Conservation (phyloP, 31 red algal genomes). For the Porphyra umbilicalis region DNA sequence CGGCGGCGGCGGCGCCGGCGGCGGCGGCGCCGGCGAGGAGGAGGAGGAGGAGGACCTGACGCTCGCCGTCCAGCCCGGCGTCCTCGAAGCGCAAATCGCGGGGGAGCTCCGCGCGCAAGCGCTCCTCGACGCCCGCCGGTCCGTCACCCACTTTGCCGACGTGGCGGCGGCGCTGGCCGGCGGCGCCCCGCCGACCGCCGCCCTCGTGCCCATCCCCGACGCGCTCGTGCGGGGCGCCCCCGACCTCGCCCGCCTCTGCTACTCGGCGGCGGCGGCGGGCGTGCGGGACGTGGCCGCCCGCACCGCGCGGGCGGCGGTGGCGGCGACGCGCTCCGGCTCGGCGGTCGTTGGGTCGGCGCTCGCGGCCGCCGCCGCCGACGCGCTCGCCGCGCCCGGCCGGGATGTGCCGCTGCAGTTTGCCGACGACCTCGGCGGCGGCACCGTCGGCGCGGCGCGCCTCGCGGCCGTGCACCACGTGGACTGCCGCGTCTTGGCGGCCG, state of each 20-base stretch:
- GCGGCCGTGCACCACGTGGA: constrained; percentile 67
- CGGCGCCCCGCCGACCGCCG: constrained; percentile 35
- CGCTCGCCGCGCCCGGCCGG: constrained; percentile 43
- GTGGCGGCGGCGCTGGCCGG: constrained; percentile 42
- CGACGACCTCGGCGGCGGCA: constrained; percentile 50
- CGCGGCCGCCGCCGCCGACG: constrained; percentile 53
- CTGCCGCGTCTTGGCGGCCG: constrained; percentile 46
- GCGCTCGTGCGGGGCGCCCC: constrained; percentile 27
- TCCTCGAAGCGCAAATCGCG: constrained; percentile 37
- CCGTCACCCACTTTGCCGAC: constrained; percentile 39
- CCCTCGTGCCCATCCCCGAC: constrained; percentile 52
- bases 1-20: background rate
- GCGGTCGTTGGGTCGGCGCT: constrained; percentile 31
- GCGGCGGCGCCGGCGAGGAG: background rate
- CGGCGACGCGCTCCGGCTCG: constrained; percentile 43
- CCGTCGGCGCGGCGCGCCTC: constrained; percentile 14
- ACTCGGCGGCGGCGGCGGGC: constrained; percentile 30
- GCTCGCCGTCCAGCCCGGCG: constrained; percentile 31
- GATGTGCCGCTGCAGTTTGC: constrained; percentile 65
- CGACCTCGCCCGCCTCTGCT: constrained; percentile 55
- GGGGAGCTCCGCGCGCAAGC: constrained; percentile 68
- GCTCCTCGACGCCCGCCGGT: constrained; percentile 35
- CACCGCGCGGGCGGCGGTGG: constrained; percentile 33
- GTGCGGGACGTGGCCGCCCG: constrained; percentile 58
- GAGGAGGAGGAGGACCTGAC: background rate